A percentile compares a stretch with the other conserved stretches of the same genome.
Evolutionary conservation across 192 early-diverging fungal genomes (phyloP).

Genomic region (Linderina pennispora): DNA sequence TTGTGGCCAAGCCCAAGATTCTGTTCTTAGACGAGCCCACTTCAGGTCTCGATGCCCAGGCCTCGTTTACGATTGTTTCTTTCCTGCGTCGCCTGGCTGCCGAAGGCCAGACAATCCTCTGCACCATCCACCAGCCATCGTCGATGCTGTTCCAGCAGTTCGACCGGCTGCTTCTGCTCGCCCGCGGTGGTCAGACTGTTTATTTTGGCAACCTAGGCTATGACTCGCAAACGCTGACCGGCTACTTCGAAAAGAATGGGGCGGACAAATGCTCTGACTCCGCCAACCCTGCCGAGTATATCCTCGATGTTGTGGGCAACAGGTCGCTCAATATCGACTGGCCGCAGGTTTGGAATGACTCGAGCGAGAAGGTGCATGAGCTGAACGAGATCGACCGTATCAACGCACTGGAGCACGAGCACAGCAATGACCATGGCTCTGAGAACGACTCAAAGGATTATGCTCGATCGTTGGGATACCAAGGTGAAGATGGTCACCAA

Average conservation of each 20-base stretch:
- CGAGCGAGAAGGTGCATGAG: conserved; percentile 31
- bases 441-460: conserved; percentile 23
- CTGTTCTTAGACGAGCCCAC: too few relatives aligned
- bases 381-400: conserved; percentile 41
- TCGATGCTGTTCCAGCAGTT: too few relatives aligned
- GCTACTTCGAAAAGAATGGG: conserved; percentile 64
- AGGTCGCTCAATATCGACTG: conserved; percentile 42
- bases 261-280: conserved; percentile 50
- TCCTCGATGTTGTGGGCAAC: conserved; percentile 60
- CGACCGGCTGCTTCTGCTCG: too few relatives aligned
- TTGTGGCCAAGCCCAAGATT: too few relatives aligned
- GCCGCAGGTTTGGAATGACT: conserved; percentile 57
- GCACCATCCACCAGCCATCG: too few relatives aligned
- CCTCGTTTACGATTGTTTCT: too few relatives aligned
- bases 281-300: conserved; percentile 73
- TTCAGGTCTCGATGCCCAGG: too few relatives aligned
- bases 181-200: too few relatives aligned
- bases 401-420: neutral
- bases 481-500: conserved; percentile 50
- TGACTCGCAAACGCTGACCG: too few relatives aligned
- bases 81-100: too few relatives aligned
- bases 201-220: too few relatives aligned
- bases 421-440: neutral
- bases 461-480: conserved; percentile 25
- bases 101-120: too few relatives aligned